phyloP scores from a whole-genome alignment of 352 stramenopile genomes.

The Pythium monospermum region DNA sequence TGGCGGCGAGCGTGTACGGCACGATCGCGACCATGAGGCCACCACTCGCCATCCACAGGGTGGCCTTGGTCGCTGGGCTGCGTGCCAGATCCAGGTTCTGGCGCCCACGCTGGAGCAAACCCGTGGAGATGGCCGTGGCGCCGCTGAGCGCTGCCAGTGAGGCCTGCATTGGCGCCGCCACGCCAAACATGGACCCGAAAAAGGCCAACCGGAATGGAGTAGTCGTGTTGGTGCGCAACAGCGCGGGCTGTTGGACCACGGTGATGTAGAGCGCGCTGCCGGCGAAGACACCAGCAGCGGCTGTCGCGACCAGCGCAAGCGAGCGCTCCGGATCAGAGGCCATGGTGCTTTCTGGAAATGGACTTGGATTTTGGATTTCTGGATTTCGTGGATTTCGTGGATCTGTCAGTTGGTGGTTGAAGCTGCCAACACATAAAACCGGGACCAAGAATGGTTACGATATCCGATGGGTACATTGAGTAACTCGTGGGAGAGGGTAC shows the following conservation, averaged over 20 bases:
- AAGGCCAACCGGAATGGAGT: constrained; percentile 18
- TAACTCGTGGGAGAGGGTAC: too few species aligned
- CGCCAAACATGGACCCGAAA: constrained; percentile 27
- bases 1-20: constrained; percentile 17
- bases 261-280: constrained; percentile 30
- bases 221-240: background rate
- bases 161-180: constrained; percentile 18
- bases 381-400: too few species aligned
- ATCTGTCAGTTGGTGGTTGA: too few species aligned
- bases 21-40: constrained; percentile 13
- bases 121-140: constrained; percentile 14
- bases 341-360: too few species aligned
- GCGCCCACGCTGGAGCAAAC: constrained; percentile 11
- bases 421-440: too few species aligned
- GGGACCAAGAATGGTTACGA: too few species aligned
- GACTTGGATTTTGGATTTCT: too few species aligned
- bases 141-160: constrained; percentile 20
- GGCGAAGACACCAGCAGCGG: constrained; percentile 22
- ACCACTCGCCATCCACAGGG: constrained; percentile 10
- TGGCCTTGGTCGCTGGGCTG: background rate
- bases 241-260: constrained; percentile 29
- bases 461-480: too few species aligned
- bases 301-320: constrained; percentile 19
- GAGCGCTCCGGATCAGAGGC: too few species aligned
- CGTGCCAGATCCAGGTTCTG: background rate